Percentiles rank a stretch among this genome's conserved stretches.
phyloP scores from a whole-genome alignment of 768 basidiomycete genomes.

The Filobasidium floriforme region DNA sequence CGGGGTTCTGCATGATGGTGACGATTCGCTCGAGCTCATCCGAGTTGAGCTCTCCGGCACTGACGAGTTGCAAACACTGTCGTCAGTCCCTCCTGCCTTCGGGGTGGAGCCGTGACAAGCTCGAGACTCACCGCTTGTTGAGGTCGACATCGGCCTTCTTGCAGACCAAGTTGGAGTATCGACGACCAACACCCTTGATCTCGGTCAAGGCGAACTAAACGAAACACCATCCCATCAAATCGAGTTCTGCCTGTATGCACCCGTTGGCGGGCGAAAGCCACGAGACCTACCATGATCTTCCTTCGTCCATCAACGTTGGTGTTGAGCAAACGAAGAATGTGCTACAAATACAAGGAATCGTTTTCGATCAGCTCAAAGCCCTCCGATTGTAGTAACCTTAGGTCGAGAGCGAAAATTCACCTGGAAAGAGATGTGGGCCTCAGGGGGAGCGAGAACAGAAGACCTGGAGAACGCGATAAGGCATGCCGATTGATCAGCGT shows the following conservation, averaged over 20 bases:
- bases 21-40: conserved; percentile 98
- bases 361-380: background rate
- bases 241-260: background rate
- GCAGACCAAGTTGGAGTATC: conserved; percentile 98
- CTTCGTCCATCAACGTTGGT: conserved; percentile 99
- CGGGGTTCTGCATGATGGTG: conserved; percentile 98
- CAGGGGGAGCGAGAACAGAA: conserved; percentile 71
- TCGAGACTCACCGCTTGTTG: conserved; percentile 75
- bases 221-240: background rate
- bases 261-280: background rate
- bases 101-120: background rate
- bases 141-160: conserved; percentile 99
- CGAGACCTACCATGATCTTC: conserved; percentile 61
- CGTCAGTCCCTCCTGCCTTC: background rate
- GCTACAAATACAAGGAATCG: conserved; percentile 51
- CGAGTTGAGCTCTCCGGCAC: conserved; percentile 98
- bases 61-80: background rate
- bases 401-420: conserved; percentile 45
- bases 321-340: conserved; percentile 84
- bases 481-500: background rate
- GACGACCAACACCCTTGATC: conserved; percentile 99
- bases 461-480: background rate
- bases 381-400: background rate
- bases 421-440: conserved; percentile 90
- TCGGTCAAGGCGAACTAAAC: conserved; percentile 83